Percentiles rank a stretch among this genome's conserved stretches.
These are phyloP conservation scores for Pyrenophora teres DNA, from an alignment of 2,329 filamentous ascomycete genomes.

Conservation along the genomic window DNA sequence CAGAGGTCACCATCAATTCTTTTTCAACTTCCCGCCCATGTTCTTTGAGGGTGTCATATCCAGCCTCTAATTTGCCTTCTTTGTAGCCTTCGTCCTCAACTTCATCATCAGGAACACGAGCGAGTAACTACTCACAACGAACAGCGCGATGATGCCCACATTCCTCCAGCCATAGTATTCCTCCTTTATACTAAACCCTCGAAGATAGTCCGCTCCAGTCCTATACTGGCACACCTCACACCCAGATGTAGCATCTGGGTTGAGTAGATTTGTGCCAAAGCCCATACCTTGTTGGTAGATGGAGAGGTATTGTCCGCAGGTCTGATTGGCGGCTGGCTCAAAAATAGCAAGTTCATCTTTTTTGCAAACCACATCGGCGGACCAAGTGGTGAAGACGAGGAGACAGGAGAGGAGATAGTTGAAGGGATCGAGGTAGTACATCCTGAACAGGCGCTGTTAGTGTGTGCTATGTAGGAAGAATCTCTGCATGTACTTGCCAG, in stretches of 20 bases:
- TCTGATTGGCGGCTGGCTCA: constrained; percentile 56
- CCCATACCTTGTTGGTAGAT: constrained; percentile 59
- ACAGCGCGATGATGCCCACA: constrained; percentile 62
- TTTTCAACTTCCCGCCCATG: too few relatives aligned
- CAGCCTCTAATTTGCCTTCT: neutral
- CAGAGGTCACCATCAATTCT: too few relatives aligned
- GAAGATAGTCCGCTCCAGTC: constrained; percentile 63
- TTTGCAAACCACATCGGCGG: constrained; percentile 45
- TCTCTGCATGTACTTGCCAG: constrained; percentile 22
- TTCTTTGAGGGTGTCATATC: too few relatives aligned
- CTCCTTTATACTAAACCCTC: constrained; percentile 62
- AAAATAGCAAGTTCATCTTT: constrained; percentile 46
- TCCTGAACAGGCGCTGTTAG: constrained; percentile 47
- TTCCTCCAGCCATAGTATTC: constrained; percentile 71
- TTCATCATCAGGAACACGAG: constrained; percentile 53
- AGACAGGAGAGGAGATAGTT: constrained; percentile 46
- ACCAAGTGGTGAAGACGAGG: constrained; percentile 48
- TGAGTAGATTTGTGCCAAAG: constrained; percentile 55
- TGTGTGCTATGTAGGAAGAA: constrained; percentile 23
- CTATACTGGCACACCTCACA: constrained; percentile 67
- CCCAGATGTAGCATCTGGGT: constrained; percentile 59
- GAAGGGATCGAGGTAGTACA: constrained; percentile 11
- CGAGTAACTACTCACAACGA: constrained; percentile 59
- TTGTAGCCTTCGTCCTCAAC: constrained; percentile 44
- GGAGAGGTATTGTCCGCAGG: constrained; percentile 63